Evolutionary conservation across 2,329 filamentous ascomycete species (phyloP), one percentile per base, ranked within the genome.

Genomic region (Ophiostoma angusticollis): DNA sequence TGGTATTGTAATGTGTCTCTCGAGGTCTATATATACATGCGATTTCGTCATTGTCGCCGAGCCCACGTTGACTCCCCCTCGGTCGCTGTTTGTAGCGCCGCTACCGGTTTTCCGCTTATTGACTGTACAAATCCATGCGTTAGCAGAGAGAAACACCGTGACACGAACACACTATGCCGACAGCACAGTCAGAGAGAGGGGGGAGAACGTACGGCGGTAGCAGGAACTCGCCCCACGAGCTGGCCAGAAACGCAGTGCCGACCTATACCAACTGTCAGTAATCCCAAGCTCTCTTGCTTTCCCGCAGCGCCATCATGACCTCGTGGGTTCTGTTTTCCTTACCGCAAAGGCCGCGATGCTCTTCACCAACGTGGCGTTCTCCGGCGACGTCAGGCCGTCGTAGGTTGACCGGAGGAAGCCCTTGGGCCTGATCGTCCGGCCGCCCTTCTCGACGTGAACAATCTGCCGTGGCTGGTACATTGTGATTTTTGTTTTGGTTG

Each of bases 361-460:
- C 51, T 70, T 67, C 44, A 80, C 73, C 40, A 80, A 68, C 43
- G 71, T 66, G 25, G 72, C 65, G 56, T 81, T 80, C 54, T 80
- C 76, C 24, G 74, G 58, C 37, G 68, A 66, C 33, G 72, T 78
- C 50, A 80, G 50, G 45, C 70, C 61, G 39, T 68, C 64, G 58
- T 78, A 80, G 42, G 67, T 59, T 38, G 60, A 61, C 48, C 61
- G 60, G 49, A 78, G 50, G 53, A 70, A 64, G 48, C 74, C 67
- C 51, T 65, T 68, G 39, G 62, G 55, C 45, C 61, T 59, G 44
- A 62, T 58, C 35, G 63, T 55, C 46, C 60, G 58, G 31, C 59
- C 49, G 35, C 61, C 58, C 49, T 61, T 61, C 49, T 74, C 67
- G 50, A 72, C 64, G 43, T 64, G 56, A 46, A 68, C 53, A 17